These are phyloP conservation scores for Hypholoma fasciculare DNA, from an alignment of 768 basidiomycete species.

Conservation along the genomic window DNA sequence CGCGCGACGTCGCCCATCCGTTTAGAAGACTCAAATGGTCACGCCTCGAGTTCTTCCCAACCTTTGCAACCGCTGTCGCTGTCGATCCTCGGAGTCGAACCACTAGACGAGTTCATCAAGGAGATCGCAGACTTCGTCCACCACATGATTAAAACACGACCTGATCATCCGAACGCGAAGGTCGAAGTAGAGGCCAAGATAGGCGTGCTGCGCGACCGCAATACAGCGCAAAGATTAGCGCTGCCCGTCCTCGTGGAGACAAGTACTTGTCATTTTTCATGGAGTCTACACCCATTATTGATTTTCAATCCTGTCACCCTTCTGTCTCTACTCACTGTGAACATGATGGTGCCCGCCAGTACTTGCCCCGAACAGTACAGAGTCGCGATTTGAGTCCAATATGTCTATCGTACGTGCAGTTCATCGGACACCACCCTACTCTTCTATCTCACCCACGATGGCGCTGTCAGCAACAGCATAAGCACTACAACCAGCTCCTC, in stretches of 20 bases:
- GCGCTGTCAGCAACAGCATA: conserved; percentile 71
- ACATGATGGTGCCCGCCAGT: conserved; percentile 44
- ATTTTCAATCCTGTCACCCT: conserved; percentile 3
- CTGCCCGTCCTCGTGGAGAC: conserved; percentile 83
- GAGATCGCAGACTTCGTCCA: conserved; percentile 89
- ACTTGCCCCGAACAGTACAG: conserved; percentile 56
- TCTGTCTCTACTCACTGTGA: conserved; percentile 1
- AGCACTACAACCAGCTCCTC: conserved; percentile 82
- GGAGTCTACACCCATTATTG: background rate
- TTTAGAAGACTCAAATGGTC: conserved; percentile 24
- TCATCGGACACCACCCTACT: conserved; percentile 1
- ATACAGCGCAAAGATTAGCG: conserved; percentile 53
- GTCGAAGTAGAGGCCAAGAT: conserved; percentile 94
- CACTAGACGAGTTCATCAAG: conserved; percentile 90
- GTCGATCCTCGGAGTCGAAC: conserved; percentile 87
- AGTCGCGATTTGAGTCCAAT: conserved; percentile 86
- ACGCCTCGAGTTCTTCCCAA: conserved; percentile 12
- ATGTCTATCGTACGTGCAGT: conserved; percentile 75
- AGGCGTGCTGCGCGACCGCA: conserved; percentile 67
- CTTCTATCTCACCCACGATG: conserved; percentile 13
- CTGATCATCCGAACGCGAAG: conserved; percentile 42
- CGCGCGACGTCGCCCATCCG: conserved; percentile 14
- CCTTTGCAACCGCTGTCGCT: conserved; percentile 65
- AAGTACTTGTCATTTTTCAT: conserved; percentile 51
- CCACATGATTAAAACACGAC: conserved; percentile 62